These are phyloP conservation scores for Rhodotorula sp. DNA, from an alignment of 1,284 basidiomycete species.

Conservation along the genomic window DNA sequence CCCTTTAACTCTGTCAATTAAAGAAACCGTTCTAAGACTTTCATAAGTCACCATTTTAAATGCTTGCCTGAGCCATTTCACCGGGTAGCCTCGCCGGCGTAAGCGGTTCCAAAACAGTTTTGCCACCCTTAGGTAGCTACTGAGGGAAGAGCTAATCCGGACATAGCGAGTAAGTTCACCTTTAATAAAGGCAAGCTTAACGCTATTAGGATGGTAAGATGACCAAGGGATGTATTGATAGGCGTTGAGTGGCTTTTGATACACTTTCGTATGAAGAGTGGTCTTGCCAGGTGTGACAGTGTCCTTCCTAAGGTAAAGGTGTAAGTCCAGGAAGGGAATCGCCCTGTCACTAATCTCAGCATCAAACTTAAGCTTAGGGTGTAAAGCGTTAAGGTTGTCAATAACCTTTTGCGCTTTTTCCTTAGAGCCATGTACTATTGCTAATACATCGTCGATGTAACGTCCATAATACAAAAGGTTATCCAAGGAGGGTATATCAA, in stretches of 20 bases:
- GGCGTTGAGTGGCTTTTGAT: constrained; percentile 2
- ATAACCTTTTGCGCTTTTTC: background rate
- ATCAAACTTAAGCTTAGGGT: background rate
- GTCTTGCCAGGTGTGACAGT: background rate
- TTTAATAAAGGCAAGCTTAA: constrained; percentile 1
- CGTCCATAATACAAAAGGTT: background rate
- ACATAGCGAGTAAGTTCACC: background rate
- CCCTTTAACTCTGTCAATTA: background rate
- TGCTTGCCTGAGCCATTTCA: background rate
- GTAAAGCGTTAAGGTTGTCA: background rate
- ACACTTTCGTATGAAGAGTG: background rate
- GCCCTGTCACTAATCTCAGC: background rate
- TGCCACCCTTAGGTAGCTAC: background rate
- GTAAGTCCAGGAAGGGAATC: background rate
- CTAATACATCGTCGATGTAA: background rate
- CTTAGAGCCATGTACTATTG: background rate
- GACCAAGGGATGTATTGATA: constrained; percentile 8
- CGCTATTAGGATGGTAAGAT: background rate
- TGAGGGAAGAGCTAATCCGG: background rate
- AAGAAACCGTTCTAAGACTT: background rate
- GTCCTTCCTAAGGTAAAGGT: background rate
- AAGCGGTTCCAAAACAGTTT: background rate
- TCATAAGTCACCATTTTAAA: background rate
- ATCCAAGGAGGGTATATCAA: background rate
- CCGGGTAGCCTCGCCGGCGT: background rate